Conservation (phyloP, 495 filamentous ascomycete species). For the Neurospora africana region DNA sequence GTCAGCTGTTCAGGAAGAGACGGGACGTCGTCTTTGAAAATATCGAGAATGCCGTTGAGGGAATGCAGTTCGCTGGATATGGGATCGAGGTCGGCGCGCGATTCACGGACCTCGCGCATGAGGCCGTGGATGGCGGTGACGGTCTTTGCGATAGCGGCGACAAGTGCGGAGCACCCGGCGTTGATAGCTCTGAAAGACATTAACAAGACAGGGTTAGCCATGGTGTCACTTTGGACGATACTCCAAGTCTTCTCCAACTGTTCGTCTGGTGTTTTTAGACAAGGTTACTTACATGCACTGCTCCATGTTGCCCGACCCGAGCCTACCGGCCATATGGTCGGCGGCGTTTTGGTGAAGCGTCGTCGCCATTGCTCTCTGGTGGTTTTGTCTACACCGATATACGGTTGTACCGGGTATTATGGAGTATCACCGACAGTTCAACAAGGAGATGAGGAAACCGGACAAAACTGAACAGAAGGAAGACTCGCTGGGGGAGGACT, state of each 20-base stretch:
- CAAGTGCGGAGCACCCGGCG: conserved; percentile 29
- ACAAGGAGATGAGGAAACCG: neutral
- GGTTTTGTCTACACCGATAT: neutral
- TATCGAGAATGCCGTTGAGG: conserved; percentile 31
- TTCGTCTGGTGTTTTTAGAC: neutral
- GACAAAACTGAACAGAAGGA: neutral
- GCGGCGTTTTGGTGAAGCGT: neutral
- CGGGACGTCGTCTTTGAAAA: conserved; percentile 34
- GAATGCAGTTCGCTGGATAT: conserved; percentile 40
- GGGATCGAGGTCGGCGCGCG: conserved; percentile 33
- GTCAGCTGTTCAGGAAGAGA: conserved; percentile 27
- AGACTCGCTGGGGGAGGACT: neutral
- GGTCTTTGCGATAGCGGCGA: conserved; percentile 25
- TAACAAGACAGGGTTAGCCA: neutral
- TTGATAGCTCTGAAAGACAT: conserved; percentile 26
- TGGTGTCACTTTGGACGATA: neutral
- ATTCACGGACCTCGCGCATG: conserved; percentile 37
- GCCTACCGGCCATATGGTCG: neutral
- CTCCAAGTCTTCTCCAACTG: neutral
- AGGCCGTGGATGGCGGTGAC: conserved; percentile 21
- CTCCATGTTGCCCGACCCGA: neutral
- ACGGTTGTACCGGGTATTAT: neutral
- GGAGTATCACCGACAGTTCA: neutral
- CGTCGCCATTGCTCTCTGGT: neutral
- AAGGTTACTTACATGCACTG: neutral